phyloP scores from a whole-genome alignment of 1,284 basidiomycete genomes.

The Irpex sp. region DNA sequence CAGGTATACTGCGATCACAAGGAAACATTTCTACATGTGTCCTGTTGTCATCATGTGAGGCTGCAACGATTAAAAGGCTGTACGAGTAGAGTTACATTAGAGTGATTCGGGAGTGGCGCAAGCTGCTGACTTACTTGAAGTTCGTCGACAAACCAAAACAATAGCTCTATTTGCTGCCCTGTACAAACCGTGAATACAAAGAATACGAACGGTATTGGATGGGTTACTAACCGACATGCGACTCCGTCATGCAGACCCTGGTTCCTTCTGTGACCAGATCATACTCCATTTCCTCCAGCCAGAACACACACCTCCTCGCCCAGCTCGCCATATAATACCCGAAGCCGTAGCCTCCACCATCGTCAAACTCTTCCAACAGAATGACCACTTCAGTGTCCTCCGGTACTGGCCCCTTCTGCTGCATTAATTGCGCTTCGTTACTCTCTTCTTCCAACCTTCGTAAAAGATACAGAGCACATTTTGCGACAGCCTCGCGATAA shows the following conservation, averaged over 20 bases:
- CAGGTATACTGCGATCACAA: not conserved
- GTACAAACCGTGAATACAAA: not conserved
- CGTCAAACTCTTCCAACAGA: slow-evolving; percentile 4
- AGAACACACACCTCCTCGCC: slow-evolving; percentile 9
- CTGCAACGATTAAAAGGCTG: not conserved
- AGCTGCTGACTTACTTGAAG: not conserved
- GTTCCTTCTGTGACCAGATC: not conserved
- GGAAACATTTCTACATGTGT: slow-evolving; percentile 8
- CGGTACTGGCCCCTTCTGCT: not conserved
- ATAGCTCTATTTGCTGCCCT: slow-evolving; percentile 1
- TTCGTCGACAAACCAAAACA: slow-evolving; percentile 7
- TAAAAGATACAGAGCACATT: not conserved
- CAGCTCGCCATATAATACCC: slow-evolving; percentile 9
- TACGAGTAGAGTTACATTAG: not conserved
- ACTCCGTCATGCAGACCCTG: not conserved
- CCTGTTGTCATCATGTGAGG: not conserved
- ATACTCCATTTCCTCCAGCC: slow-evolving; percentile 5
- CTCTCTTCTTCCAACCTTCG: not conserved
- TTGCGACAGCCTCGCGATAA: not conserved
- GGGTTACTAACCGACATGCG: slow-evolving; percentile 6
- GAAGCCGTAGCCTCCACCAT: slow-evolving; percentile 6
- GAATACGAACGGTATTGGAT: not conserved
- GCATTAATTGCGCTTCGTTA: not conserved
- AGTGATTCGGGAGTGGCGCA: too few relatives aligned
- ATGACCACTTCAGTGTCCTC: slow-evolving; percentile 5